Percentiles rank a stretch among this genome's conserved stretches.
Conservation (phyloP, 768 basidiomycete species). For the Mycena crocata region DNA sequence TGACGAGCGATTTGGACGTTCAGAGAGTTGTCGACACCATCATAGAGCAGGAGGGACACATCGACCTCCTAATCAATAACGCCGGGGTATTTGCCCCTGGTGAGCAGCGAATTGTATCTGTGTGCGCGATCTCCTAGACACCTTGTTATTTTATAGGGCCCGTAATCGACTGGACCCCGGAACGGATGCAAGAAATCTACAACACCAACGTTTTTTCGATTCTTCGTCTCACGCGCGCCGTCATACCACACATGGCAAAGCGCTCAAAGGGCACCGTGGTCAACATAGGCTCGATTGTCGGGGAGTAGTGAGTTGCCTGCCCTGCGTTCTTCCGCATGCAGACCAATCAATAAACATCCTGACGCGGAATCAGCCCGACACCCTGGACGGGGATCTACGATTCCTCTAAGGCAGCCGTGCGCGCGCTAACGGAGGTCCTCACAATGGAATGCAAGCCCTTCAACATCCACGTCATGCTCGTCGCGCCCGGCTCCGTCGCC, state of each 20-base stretch:
- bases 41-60: background rate
- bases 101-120: no score
- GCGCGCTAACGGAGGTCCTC: slow-evolving; percentile 70
- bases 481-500: slow-evolving; percentile 72
- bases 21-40: background rate
- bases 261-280: background rate
- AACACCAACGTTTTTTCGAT: slow-evolving; percentile 9
- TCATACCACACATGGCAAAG: slow-evolving; percentile 12
- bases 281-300: slow-evolving; percentile 4
- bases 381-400: slow-evolving; percentile 52
- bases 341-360: background rate
- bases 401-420: slow-evolving; percentile 68
- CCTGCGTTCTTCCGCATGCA: no score
- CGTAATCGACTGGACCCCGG: background rate
- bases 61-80: slow-evolving; percentile 11
- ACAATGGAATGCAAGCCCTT: slow-evolving; percentile 81
- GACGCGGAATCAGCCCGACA: background rate
- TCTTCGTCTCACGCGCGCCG: background rate
- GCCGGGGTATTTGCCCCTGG: background rate
- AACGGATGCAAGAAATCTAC: background rate
- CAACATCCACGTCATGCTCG: slow-evolving; percentile 74
- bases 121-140: no score
- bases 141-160: background rate
- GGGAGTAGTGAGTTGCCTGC: background rate
- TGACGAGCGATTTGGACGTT: background rate